Base-by-base conservation (phyloP, 2,329 filamentous ascomycete genomes). In the Fonsecaea monophora region DNA sequence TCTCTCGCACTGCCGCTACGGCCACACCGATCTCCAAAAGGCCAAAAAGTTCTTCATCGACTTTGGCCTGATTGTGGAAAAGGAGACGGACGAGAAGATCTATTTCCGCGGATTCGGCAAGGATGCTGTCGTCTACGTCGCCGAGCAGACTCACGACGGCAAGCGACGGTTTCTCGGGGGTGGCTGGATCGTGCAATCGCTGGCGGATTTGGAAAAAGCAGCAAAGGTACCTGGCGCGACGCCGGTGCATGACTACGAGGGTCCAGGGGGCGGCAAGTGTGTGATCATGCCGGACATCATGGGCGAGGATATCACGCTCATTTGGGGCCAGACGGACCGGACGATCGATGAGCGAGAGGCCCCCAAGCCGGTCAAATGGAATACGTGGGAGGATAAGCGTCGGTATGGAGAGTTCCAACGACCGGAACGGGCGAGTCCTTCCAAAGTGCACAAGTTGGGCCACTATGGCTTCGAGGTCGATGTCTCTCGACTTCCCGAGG, bases 51-150 rank as follows among this genome's bases (percentile, higher is more conserved):
- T 78, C 37, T 70, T 73, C 2, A 50, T 48, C 0, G 77, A 77
- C 54, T 78, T 78, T 60, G 76, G 77, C 8, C 72, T 78, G 9
- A 57, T 68, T 1, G 68, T 72, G 34, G 74, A 62, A 1, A 57
- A 70, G 30, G 65, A 67, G 0, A 67, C 53, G 1, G 81, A 78
- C 38, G 77, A 82, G 53, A 80, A 77, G 62, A 83, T 85, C 42
- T 89, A 85, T 79, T 88, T 83, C 75, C 83, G 85, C 45, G 87
- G 87, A 32, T 89, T 88, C 73, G 86, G 87, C 10, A 77, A 78
- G 9, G 86, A 89, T 69, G 85, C 86, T 7, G 88, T 86, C 74
- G 78, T 88, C 1, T 80, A 88, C 53, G 86, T 85, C 68, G 35
- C 45, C 7, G 53, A 57, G 37, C 7, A 64, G 32, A 59, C 59